phyloP scores from a whole-genome alignment of 2,329 filamentous ascomycete species.

The Alternaria solani region DNA sequence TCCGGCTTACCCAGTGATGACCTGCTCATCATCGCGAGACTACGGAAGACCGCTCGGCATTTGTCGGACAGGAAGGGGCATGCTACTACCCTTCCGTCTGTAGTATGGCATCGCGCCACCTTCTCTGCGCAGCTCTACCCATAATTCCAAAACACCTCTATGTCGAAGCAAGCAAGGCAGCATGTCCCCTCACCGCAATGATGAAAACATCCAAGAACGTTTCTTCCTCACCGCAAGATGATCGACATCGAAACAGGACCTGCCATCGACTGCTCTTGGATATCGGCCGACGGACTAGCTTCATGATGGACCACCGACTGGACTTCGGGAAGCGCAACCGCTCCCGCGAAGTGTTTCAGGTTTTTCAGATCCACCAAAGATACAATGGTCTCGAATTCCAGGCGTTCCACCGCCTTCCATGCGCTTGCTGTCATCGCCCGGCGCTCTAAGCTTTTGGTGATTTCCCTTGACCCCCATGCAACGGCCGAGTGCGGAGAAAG shows the following conservation, averaged over 20 bases:
- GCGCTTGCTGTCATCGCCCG: conserved; percentile 30
- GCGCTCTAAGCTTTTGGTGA: conserved; percentile 20
- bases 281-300: conserved; percentile 24
- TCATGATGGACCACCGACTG: conserved; percentile 26
- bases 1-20: conserved; percentile 1
- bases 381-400: conserved; percentile 10
- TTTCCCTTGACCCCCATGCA: conserved; percentile 6
- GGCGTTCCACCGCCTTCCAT: conserved; percentile 11
- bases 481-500: conserved; percentile 5
- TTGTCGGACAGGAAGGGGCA: conserved; percentile 28
- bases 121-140: conserved; percentile 11
- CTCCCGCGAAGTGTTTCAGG: conserved; percentile 29
- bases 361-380: conserved; percentile 24
- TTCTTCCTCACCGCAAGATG: conserved; percentile 33
- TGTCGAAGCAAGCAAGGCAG: conserved; percentile 27
- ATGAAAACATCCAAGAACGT: conserved; percentile 22
- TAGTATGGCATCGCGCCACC: conserved; percentile 22
- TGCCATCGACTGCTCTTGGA: conserved; percentile 29
- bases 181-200: conserved; percentile 17
- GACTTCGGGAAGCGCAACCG: conserved; percentile 30
- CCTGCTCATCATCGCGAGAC: conserved; percentile 13
- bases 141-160: conserved; percentile 29
- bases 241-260: conserved; percentile 23
- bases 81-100: conserved; percentile 26
- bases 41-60: conserved; percentile 6